Evolutionary conservation across 257 asterid species (phyloP).

Genomic region (Solanum habrochaites): DNA sequence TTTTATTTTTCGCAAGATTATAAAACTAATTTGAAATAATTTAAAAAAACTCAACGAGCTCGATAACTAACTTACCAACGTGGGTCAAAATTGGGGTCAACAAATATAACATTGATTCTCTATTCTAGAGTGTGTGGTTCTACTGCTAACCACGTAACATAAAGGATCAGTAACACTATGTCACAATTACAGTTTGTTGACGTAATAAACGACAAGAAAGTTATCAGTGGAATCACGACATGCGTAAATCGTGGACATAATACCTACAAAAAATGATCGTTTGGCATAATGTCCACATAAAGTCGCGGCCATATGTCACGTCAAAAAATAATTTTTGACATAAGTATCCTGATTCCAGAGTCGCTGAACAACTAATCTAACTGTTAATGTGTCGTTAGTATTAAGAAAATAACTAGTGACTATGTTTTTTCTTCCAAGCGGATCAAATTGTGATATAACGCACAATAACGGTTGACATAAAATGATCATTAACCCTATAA

Average conservation of each 20-base stretch:
- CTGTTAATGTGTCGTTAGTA: background rate
- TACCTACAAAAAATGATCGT: background rate
- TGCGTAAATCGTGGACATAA: background rate
- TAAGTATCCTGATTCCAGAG: background rate
- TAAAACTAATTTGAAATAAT: no score
- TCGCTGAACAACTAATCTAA: background rate
- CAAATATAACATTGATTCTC: no score
- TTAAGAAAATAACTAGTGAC: background rate
- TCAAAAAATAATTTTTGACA: background rate
- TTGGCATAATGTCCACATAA: background rate
- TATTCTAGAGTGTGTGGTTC: no score
- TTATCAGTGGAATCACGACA: background rate
- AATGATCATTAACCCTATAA: background rate
- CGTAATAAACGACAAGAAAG: no score
- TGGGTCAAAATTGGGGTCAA: no score
- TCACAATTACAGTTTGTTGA: no score
- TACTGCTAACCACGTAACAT: no score
- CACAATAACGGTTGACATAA: background rate
- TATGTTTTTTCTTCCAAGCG: background rate
- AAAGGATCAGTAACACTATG: no score
- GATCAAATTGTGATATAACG: background rate
- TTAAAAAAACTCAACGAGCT: no score
- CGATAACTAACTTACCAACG: no score
- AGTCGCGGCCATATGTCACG: background rate
- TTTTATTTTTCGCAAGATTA: no score